A percentile compares a stretch with the other conserved stretches of the same genome.
Evolutionary conservation across 306 rosid species (phyloP).

Genomic region (Begonia fuchsioides): DNA sequence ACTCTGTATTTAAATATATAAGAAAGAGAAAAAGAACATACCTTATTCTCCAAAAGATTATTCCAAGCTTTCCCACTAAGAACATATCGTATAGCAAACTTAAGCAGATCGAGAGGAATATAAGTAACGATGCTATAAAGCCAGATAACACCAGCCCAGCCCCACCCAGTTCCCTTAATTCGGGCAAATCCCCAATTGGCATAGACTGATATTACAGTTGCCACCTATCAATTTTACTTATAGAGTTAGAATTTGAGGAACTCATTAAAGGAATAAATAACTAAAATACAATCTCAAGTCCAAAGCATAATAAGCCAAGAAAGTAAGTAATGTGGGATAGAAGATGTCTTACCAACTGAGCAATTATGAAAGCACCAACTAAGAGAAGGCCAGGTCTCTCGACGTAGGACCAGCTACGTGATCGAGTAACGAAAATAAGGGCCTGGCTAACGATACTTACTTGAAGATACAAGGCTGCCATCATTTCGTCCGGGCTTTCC

Average conservation of each 20-base stretch:
- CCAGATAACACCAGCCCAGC: conserved; percentile 99
- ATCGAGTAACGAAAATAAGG: conserved; percentile 85
- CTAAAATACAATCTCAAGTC: no score
- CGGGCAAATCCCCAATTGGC: conserved; percentile 74
- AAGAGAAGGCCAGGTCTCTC: conserved; percentile 95
- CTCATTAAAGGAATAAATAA: no score
- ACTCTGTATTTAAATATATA: neutral
- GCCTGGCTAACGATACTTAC: conserved; percentile 98
- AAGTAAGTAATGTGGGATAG: no score
- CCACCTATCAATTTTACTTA: conserved; percentile 32
- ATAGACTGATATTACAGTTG: conserved; percentile 81
- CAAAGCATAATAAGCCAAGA: no score
- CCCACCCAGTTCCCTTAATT: conserved; percentile 83
- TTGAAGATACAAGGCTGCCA: conserved; percentile 97
- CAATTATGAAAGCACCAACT: conserved; percentile 63
- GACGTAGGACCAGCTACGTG: conserved; percentile 82
- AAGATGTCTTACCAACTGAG: conserved; percentile 61
- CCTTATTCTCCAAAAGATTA: conserved; percentile 95
- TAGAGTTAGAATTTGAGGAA: no score
- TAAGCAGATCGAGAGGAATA: conserved; percentile 73
- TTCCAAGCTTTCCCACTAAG: conserved; percentile 94
- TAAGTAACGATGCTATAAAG: conserved; percentile 72
- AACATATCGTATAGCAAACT: conserved; percentile 74
- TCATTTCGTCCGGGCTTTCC: conserved; percentile 27
- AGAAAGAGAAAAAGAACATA: neutral